Conservation (phyloP, 257 asterid genomes). For the Orobanche coerulescens region DNA sequence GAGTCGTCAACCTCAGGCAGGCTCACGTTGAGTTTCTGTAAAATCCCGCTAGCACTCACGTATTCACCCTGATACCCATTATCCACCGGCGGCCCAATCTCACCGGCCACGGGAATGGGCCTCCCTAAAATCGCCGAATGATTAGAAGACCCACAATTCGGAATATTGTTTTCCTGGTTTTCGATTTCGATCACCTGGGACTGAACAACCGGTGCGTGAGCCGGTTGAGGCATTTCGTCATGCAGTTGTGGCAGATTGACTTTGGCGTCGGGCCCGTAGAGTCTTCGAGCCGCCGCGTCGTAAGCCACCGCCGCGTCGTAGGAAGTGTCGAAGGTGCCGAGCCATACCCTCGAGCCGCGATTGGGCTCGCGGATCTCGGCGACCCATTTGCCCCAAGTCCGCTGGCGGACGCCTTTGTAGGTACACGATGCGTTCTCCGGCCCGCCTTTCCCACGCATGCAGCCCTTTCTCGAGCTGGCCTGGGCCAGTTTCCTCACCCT, state of each 20-base stretch:
- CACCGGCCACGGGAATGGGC: neutral
- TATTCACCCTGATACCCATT: slow-evolving; percentile 11
- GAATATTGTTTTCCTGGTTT: neutral
- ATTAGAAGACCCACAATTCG: neutral
- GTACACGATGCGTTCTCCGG: slow-evolving; percentile 72
- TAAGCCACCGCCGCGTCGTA: slow-evolving; percentile 65
- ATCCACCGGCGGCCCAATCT: neutral
- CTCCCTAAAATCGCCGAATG: neutral
- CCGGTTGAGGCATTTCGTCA: neutral
- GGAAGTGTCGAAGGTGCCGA: slow-evolving; percentile 77
- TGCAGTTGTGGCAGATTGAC: slow-evolving; percentile 57
- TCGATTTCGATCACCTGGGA: neutral
- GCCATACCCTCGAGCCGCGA: slow-evolving; percentile 74
- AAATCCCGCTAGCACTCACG: slow-evolving; percentile 23
- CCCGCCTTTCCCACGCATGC: slow-evolving; percentile 90
- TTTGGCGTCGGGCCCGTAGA: slow-evolving; percentile 53
- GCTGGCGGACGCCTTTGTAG: slow-evolving; percentile 74
- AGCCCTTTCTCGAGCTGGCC: slow-evolving; percentile 67
- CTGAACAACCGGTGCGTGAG: neutral
- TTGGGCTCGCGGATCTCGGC: slow-evolving; percentile 87
- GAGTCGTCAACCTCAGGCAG: slow-evolving; percentile 56
- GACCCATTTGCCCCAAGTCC: slow-evolving; percentile 95
- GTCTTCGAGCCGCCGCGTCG: slow-evolving; percentile 62
- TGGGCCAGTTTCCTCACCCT: slow-evolving; percentile 25
- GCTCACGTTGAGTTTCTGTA: slow-evolving; percentile 24